phyloP scores from a whole-genome alignment of 352 stramenopile genomes.

The Hyaloperonospora arabidopsidis region DNA sequence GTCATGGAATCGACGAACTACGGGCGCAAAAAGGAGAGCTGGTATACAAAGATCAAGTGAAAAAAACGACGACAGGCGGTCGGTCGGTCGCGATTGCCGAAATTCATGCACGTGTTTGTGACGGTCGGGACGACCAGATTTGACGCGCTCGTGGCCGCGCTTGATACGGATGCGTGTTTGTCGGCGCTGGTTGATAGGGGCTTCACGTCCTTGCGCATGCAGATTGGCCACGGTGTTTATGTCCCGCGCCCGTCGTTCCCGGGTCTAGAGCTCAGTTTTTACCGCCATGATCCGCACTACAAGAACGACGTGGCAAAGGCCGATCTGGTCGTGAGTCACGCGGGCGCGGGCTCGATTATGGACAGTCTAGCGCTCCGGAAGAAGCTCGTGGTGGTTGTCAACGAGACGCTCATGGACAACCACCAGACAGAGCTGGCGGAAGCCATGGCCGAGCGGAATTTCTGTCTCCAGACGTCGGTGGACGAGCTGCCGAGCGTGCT shows the following conservation, averaged over 20 bases:
- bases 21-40: too few species aligned
- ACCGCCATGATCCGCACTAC: slow-evolving; percentile 89
- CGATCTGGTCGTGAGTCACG: slow-evolving; percentile 93
- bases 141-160: slow-evolving; percentile 75
- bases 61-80: background rate
- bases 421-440: slow-evolving; percentile 93
- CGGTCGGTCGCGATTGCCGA: too few species aligned
- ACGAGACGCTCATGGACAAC: slow-evolving; percentile 95
- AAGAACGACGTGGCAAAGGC: slow-evolving; percentile 84
- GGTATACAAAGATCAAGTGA: slow-evolving; percentile 6
- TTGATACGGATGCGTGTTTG: slow-evolving; percentile 59
- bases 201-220: slow-evolving; percentile 57
- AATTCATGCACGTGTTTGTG: slow-evolving; percentile 67
- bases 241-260: slow-evolving; percentile 29
- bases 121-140: slow-evolving; percentile 94
- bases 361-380: slow-evolving; percentile 81
- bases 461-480: slow-evolving; percentile 50
- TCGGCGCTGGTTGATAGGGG: slow-evolving; percentile 40
- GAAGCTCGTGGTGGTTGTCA: slow-evolving; percentile 90
- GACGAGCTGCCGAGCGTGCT: slow-evolving; percentile 32
- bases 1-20: background rate
- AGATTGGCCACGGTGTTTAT: slow-evolving; percentile 77
- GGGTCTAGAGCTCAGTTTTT: slow-evolving; percentile 48
- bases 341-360: slow-evolving; percentile 91
- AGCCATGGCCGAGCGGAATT: slow-evolving; percentile 76